Evolutionary conservation across 2,329 filamentous ascomycete genomes (phyloP).

Genomic region (Penicillium sp.): DNA sequence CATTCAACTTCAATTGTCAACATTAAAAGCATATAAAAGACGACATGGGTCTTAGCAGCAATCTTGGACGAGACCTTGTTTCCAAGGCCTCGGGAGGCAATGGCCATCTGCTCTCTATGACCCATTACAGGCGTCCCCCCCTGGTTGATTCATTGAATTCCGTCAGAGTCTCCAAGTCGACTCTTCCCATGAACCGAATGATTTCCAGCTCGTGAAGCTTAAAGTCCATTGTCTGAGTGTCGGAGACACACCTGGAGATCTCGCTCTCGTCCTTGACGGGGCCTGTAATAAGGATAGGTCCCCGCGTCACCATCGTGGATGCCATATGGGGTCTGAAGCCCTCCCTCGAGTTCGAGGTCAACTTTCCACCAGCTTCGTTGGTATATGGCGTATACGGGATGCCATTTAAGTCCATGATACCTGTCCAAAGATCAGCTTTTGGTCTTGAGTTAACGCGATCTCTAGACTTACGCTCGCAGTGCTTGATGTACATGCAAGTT

Average conservation of each 20-base stretch:
- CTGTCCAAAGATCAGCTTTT: not conserved
- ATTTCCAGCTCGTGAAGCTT: conserved; percentile 10
- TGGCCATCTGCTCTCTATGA: not conserved
- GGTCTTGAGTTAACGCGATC: not conserved
- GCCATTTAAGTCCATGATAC: not conserved
- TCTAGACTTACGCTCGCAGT: conserved; percentile 4
- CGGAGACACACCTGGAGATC: not conserved
- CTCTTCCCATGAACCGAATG: conserved; percentile 3
- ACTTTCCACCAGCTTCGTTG: not conserved
- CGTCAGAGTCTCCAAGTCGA: not conserved
- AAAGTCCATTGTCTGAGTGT: conserved; percentile 9
- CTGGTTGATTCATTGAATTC: not conserved
- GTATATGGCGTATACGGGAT: conserved; percentile 1
- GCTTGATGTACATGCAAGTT: conserved; percentile 7
- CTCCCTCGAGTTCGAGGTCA: not conserved
- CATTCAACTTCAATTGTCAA: not conserved
- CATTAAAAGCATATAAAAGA: too few species aligned
- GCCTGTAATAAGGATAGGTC: conserved; percentile 1
- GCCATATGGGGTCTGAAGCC: not conserved
- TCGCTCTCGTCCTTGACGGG: not conserved
- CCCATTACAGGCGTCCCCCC: too few species aligned
- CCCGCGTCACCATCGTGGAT: conserved; percentile 1
- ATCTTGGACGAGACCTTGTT: too few species aligned
- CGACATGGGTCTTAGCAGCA: too few species aligned
- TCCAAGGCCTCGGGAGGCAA: not conserved